These are phyloP conservation scores for Fusarium sp. DNA, from an alignment of 2,329 filamentous ascomycete genomes.

Conservation along the genomic window DNA sequence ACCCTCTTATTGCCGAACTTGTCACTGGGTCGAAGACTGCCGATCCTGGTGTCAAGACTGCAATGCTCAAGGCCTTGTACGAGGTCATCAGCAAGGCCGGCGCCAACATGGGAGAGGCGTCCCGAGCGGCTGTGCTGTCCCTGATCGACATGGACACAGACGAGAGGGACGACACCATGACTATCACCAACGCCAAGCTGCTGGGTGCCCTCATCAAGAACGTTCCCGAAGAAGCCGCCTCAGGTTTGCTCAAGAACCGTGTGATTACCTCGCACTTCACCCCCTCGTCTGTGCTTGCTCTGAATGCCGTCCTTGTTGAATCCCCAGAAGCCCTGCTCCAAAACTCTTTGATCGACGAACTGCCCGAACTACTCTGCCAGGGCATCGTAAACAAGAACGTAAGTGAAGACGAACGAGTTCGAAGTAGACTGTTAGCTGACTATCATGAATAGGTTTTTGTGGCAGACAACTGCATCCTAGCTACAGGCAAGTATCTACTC, in stretches of 20 bases:
- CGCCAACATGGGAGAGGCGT: conserved; percentile 92
- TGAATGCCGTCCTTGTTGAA: conserved; percentile 91
- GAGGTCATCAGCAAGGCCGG: conserved; percentile 97
- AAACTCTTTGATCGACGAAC: conserved; percentile 75
- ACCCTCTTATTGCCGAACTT: conserved; percentile 91
- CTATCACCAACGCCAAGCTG: conserved; percentile 89
- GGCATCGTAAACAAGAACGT: conserved; percentile 83
- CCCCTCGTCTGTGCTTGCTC: conserved; percentile 82
- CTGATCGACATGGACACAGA: conserved; percentile 89
- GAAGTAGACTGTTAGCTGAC: neutral
- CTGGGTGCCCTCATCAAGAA: conserved; percentile 92
- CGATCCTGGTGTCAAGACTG: conserved; percentile 88
- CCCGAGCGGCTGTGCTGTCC: conserved; percentile 84
- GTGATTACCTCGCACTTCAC: conserved; percentile 83
- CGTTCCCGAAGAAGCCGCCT: conserved; percentile 78
- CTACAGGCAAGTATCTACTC: conserved; percentile 90
- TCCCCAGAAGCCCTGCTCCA: conserved; percentile 77
- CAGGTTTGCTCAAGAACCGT: conserved; percentile 72
- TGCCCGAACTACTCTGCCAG: conserved; percentile 81
- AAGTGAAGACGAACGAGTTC: conserved; percentile 53
- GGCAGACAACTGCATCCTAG: conserved; percentile 88
- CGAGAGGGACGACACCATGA: conserved; percentile 80
- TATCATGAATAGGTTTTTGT: conserved; percentile 73
- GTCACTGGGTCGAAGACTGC: conserved; percentile 93
- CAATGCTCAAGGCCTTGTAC: conserved; percentile 97